Base-by-base conservation (phyloP, 2,329 filamentous ascomycete species). In the Fusarium newnesense region DNA sequence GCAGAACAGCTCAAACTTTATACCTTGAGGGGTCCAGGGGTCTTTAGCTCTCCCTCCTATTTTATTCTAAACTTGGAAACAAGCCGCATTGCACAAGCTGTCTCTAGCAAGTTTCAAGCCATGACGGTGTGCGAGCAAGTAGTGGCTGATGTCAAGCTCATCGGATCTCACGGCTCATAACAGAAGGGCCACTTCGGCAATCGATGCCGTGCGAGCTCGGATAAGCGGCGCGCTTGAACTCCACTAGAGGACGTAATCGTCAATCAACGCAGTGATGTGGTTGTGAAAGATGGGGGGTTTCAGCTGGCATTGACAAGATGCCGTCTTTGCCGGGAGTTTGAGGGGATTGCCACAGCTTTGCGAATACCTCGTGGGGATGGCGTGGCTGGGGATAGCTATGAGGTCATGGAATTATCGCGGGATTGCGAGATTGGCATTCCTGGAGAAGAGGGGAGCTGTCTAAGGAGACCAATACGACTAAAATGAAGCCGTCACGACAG, bases 161-260 rank as follows among this genome's bases (percentile, higher is more conserved):
- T 59, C 72, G 72, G 72, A 74, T 74, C 72, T 69, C 64, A 69
- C 72, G 72, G 71, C 71, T 74, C 68, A 70, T 52, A 34, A 58
- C 47, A 60, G 43, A 36, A 8, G n/a, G 49, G 4, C 49, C 9
- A 53, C 28, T 50, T 74, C 71, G 71, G 72, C 64, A 60, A 62
- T 67, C 43, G 32, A 57, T 74, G 59, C 71, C 63, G 67, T 46
- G 36, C n/a, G 19, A 37, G 42, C 47, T 72, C 72, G 72, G 72
- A 69, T 74, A 74, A 66, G 37, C 72, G 72, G 71, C 71, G 70
- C 67, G 21, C 42, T 46, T 4, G 15, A 59, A 46, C 70, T 62
- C 66, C 61, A 73, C 70, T 34, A 24, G n/a, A 44, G 30, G 21
- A 61, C 53, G 60, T 28, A 58, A 60, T 37, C 9, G 9, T 34